Conservation (phyloP, 2,329 filamentous ascomycete species). For the Dryadomyces quercus-mongolicae region DNA sequence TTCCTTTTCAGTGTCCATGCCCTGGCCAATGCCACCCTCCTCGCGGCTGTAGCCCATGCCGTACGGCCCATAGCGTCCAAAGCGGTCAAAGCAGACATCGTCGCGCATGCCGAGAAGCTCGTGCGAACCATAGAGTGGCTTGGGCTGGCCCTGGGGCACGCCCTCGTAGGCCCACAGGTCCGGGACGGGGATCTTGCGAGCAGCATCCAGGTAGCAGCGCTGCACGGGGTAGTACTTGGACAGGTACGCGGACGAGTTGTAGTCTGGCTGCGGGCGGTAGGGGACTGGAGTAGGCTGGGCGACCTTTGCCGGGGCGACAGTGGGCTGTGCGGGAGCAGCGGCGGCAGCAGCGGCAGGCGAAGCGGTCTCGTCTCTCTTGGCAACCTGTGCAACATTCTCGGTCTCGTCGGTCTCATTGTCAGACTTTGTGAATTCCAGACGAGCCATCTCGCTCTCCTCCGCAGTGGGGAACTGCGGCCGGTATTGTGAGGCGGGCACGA, state of each 20-base stretch:
- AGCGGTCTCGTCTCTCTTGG: neutral
- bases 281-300: constrained; percentile 30
- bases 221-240: constrained; percentile 39
- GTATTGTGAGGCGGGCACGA: constrained; percentile 53
- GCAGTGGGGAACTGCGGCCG: constrained; percentile 59
- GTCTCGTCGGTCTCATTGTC: constrained; percentile 2
- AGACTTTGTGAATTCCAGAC: neutral
- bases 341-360: neutral
- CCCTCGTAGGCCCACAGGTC: constrained; percentile 50
- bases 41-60: constrained; percentile 69
- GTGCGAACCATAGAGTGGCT: constrained; percentile 67
- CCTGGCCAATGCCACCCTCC: constrained; percentile 59
- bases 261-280: constrained; percentile 61
- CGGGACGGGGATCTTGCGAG: constrained; percentile 43
- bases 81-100: constrained; percentile 80
- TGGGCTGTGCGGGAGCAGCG: too few relatives aligned
- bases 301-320: neutral
- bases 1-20: constrained; percentile 58
- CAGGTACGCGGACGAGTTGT: constrained; percentile 43
- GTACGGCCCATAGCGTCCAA: constrained; percentile 73
- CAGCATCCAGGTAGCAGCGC: constrained; percentile 51
- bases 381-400: neutral
- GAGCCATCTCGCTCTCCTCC: constrained; percentile 10
- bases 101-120: constrained; percentile 59
- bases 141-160: constrained; percentile 53